Base-by-base conservation (phyloP, 2,329 filamentous ascomycete genomes). In the Ceratocystis alfenasii region DNA sequence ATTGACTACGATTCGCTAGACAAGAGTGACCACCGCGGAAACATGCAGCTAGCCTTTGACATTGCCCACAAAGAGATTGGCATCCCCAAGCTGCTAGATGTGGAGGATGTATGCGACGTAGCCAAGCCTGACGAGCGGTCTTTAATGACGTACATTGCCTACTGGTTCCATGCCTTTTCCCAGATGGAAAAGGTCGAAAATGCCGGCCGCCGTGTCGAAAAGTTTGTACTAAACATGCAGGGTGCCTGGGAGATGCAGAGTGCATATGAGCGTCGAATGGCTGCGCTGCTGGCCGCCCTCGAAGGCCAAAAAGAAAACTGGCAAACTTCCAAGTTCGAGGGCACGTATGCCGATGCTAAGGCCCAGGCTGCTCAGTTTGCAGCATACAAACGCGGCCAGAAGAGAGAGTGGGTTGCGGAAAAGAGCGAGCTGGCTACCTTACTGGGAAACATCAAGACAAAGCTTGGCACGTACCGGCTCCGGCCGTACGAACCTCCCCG, bases 181-280 rank as follows among this genome's bases (percentile, higher is more conserved):
- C 93, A 97, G 73, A 95, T 99, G 87, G 94, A 99, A 78, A 89
- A 93, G 74, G 94, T 99, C 7, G 94, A 99, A 76, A 99, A 99
- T 74, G 94, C 94, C 3, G 94, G 94, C 4, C 85, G 94, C 68
- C 85, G 94, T 70, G 94, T 99, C 4, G 94, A 99, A 78, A 99
- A 99, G 76, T 99, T 99, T 73, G 89, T 99, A 71, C 90, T 90
- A 74, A 97, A 94, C 75, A 97, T 99, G 94, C 91, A 96, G 74
- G 94, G 94, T 25, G 93, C 94, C 7, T 99, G 94, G 94, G 93
- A 96, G 77, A 99, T 99, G 94, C 92, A 99, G 76, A 95, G 90
- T 73, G 89, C 88, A 36, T 99, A 93, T 74, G 94, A 99, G 79
- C 83, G 88, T 72, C 85, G 94, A 68, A 95, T 97, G 89, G 84